These are phyloP conservation scores for Trichoderma sp. DNA, from an alignment of 2,329 filamentous ascomycete species.

Conservation along the genomic window DNA sequence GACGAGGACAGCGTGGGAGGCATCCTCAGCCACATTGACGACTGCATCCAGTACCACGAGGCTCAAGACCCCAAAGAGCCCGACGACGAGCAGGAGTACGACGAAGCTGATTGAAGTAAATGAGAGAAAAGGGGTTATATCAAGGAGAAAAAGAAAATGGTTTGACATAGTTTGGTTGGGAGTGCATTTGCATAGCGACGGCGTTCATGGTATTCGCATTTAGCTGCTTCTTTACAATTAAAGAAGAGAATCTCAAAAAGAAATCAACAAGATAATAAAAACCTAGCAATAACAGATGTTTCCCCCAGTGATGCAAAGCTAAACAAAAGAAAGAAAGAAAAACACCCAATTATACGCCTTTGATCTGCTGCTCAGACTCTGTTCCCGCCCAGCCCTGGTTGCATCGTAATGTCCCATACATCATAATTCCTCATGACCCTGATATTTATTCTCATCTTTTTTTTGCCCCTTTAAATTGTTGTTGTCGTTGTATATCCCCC, in stretches of 20 bases:
- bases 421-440: conserved; percentile 7
- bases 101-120: conserved; percentile 35
- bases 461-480: not conserved
- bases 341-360: not conserved
- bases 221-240: not conserved
- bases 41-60: conserved; percentile 91
- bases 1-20: conserved; percentile 87
- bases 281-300: not conserved
- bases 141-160: conserved; percentile 3
- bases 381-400: not conserved
- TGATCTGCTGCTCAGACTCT: not conserved
- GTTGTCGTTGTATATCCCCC: not conserved
- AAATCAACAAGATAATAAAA: not conserved
- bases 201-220: conserved; percentile 37
- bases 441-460: not conserved
- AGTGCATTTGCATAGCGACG: conserved; percentile 44
- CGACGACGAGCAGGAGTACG: conserved; percentile 56
- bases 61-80: conserved; percentile 89
- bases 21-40: conserved; percentile 89
- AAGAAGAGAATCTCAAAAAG: not conserved
- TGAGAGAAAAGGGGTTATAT: conserved; percentile 27
- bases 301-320: not conserved
- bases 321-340: not conserved
- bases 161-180: not conserved
- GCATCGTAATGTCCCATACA: not conserved